Evolutionary conservation across 805 yeast species (phyloP).

Genomic region (Hemisphaericaspora nanyangensis): DNA sequence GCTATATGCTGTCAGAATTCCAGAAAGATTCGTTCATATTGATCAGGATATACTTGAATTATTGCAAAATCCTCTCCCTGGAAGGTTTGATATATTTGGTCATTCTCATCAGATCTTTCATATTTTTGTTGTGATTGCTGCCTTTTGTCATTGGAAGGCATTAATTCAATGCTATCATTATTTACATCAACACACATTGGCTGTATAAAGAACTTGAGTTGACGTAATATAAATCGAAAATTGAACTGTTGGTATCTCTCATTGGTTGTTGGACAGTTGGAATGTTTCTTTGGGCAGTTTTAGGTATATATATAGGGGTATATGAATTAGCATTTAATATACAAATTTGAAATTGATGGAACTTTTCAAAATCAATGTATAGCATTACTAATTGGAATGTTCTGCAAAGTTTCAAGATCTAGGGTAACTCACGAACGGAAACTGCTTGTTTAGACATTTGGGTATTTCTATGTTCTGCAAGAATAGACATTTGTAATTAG

Average conservation of each 20-base stretch:
- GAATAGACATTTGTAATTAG: no score
- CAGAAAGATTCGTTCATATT: slow-evolving; percentile 53
- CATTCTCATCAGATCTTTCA: slow-evolving; percentile 87
- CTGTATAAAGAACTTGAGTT: background rate
- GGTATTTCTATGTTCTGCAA: no score
- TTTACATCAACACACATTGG: slow-evolving; percentile 30
- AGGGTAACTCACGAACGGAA: no score
- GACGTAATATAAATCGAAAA: background rate
- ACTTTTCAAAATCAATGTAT: no score
- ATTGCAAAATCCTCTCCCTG: slow-evolving; percentile 14
- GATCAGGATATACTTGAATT: slow-evolving; percentile 17
- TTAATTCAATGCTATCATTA: slow-evolving; percentile 52
- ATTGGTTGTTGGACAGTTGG: background rate
- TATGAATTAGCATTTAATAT: no score
- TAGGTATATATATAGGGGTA: background rate
- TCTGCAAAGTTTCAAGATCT: no score
- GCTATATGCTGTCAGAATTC: slow-evolving; percentile 73
- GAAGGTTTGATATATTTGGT: slow-evolving; percentile 61
- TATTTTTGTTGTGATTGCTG: slow-evolving; percentile 70
- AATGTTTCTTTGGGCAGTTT: background rate
- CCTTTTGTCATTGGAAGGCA: slow-evolving; percentile 68
- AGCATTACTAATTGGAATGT: no score
- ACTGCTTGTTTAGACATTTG: no score
- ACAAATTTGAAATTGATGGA: no score
- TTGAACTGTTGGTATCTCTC: background rate